phyloP scores from a whole-genome alignment of 768 basidiomycete species.

The Tulasnella sp. region DNA sequence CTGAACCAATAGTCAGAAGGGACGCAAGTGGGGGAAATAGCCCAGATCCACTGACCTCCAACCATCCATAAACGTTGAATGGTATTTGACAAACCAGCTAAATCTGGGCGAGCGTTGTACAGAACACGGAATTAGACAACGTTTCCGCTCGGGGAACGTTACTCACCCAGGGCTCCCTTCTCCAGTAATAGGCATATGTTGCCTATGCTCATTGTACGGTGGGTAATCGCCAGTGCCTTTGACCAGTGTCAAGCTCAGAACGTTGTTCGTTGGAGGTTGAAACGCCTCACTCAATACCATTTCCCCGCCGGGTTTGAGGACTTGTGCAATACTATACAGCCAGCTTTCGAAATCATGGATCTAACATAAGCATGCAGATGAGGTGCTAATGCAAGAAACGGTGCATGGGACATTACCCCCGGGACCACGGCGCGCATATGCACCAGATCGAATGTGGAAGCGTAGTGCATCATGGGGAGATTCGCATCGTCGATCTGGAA shows the following conservation, averaged over 20 bases:
- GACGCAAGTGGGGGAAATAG: too few species aligned
- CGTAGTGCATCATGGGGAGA: constrained; percentile 6
- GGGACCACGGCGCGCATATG: constrained; percentile 5
- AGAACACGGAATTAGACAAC: background rate
- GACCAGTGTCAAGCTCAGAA: too few species aligned
- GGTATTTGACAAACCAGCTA: constrained; percentile 6
- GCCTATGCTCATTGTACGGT: constrained; percentile 1
- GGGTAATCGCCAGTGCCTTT: constrained; percentile 8
- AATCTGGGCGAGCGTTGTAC: background rate
- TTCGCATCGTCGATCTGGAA: constrained; percentile 14
- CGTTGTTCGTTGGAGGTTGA: too few species aligned
- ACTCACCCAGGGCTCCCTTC: constrained; percentile 5
- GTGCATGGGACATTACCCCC: constrained; percentile 6
- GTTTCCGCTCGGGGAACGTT: background rate
- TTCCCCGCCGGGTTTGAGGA: constrained; percentile 3
- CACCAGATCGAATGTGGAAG: constrained; percentile 2
- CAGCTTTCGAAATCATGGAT: constrained; percentile 11
- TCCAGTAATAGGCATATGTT: background rate
- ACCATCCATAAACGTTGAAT: background rate
- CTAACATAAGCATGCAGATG: background rate
- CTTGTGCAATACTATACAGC: constrained; percentile 4
- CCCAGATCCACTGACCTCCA: background rate
- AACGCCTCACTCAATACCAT: constrained; percentile 10
- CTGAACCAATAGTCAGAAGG: background rate
- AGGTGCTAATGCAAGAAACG: background rate